Base-by-base conservation (phyloP, 805 yeast species). In the Spathaspora girioi region DNA sequence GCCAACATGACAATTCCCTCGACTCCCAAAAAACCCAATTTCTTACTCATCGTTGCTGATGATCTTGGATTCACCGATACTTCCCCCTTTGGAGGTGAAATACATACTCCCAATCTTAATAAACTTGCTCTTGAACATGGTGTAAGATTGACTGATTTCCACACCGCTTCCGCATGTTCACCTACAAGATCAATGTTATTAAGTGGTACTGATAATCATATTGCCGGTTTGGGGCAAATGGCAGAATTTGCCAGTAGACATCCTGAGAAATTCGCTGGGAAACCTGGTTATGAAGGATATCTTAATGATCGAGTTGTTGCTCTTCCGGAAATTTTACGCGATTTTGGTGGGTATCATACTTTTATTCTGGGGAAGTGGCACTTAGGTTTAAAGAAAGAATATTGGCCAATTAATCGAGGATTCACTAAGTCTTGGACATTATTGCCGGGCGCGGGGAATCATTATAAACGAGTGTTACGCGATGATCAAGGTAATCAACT, bases 111-210 rank as follows among this genome's bases (percentile, higher is more conserved):
- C 1, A 77, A 78, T 53, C 65, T 82, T 15, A 61, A 74, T 17
- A 67, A 58, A 45, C 59, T 82, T 32, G 81, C 83, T 1, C 35
- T 23, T 12, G 40, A 59, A 8, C 59, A 62, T 7, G 86, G 86
- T 5, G 57, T 75, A 18, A 60, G 81, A 44, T 77, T 81, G 56
- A 79, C 84, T 10, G 81, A 82, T 53, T 82, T 82, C 63, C 84
- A 82, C 54, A 78, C 86, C 2, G 86, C 86, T 3, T 75, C 84
- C 2, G 86, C 86, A 1, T 82, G 86, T 56, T 81, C 86, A 2
- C 86, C 87, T 7, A 82, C 86, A 0, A 66, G 86, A 52, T 81
- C 86, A 11, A 81, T 81, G 81, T 68, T 82, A 2, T 63, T 82
- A 43, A 77, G 82, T 2, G 87, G 86, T 3, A 80, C 84, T 4